These are phyloP conservation scores for Cercospora sp. DNA, from an alignment of 2,329 filamentous ascomycete species.

Conservation along the genomic window DNA sequence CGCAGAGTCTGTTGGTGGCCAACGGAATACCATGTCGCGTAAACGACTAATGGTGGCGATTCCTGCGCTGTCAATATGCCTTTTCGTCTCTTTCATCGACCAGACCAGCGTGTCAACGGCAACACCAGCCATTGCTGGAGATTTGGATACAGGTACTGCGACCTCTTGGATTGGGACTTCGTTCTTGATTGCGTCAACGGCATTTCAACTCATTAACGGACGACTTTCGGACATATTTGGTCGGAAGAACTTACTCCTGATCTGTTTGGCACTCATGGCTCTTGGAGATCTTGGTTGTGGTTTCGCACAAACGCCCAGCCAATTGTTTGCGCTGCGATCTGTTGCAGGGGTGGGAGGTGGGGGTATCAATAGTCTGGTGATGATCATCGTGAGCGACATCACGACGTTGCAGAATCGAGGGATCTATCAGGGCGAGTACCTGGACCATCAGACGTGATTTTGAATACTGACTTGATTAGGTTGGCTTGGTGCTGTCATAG, in stretches of 20 bases:
- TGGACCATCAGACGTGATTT: not conserved
- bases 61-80: constrained; percentile 24
- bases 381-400: constrained; percentile 64
- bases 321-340: constrained; percentile 63
- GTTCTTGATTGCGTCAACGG: constrained; percentile 58
- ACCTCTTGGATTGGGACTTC: constrained; percentile 59
- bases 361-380: constrained; percentile 59
- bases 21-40: not conserved
- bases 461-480: not conserved
- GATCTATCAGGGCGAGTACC: constrained; percentile 44
- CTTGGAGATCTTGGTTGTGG: constrained; percentile 62
- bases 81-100: constrained; percentile 47
- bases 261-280: constrained; percentile 54
- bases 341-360: constrained; percentile 63
- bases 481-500: constrained; percentile 47
- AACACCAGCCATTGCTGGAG: constrained; percentile 40
- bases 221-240: constrained; percentile 40
- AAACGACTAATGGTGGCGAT: constrained; percentile 54
- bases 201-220: constrained; percentile 66
- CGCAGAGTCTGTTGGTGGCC: not conserved
- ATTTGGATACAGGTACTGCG: constrained; percentile 44
- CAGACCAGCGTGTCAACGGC: constrained; percentile 56
- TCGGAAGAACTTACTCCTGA: constrained; percentile 59
- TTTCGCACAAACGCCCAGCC: constrained; percentile 55
- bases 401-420: constrained; percentile 60